These are phyloP conservation scores for Amoebophrya sp. DNA, from an alignment of 169 alveolate species.

Conservation along the genomic window DNA sequence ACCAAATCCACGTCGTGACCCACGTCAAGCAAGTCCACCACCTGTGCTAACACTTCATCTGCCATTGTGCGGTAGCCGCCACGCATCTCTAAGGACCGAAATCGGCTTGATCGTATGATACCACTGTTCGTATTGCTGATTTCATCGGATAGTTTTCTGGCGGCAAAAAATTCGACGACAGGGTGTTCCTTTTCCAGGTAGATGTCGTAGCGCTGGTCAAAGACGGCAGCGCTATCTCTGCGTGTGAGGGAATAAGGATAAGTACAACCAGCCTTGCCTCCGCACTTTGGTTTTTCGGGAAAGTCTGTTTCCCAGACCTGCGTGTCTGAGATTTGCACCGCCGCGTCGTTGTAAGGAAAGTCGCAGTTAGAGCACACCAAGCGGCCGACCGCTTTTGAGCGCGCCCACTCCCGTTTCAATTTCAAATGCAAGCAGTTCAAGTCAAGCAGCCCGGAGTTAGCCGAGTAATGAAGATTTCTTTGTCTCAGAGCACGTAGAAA, in stretches of 20 bases:
- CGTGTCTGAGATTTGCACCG: background rate
- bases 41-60: background rate
- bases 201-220: background rate
- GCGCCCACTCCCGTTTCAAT: background rate
- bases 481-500: background rate
- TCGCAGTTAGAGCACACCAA: background rate
- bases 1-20: background rate
- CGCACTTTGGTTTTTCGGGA: background rate
- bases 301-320: background rate
- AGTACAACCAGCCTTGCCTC: background rate
- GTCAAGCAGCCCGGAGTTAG: background rate
- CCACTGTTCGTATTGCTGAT: background rate
- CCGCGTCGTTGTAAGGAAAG: conserved; percentile 13
- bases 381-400: background rate
- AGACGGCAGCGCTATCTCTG: background rate
- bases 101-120: background rate
- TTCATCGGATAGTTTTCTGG: background rate
- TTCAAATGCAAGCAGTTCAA: background rate
- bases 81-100: background rate
- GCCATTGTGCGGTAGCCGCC: background rate
- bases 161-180: background rate
- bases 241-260: background rate
- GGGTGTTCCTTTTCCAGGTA: background rate
- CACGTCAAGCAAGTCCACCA: background rate
- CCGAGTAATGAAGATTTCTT: too few species aligned